Conservation (phyloP, 306 rosid species). For the Sesbania bispinosa region DNA sequence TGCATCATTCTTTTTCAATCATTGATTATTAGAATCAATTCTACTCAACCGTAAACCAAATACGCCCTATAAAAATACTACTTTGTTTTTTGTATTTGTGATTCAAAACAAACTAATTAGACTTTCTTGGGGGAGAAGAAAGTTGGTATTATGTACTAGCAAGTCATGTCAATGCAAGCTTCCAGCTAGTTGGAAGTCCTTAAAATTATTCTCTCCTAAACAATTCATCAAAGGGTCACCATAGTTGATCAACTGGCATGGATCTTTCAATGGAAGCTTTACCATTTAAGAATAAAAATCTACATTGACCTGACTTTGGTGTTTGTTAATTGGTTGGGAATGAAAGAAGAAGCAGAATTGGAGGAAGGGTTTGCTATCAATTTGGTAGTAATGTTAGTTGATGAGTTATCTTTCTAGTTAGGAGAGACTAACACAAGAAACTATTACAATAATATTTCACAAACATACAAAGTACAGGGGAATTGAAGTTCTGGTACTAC, state of each 20-base stretch:
- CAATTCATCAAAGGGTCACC: not conserved
- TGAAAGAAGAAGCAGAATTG: conserved; percentile 6
- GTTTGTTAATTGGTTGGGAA: conserved; percentile 48
- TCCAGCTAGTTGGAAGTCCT: not conserved
- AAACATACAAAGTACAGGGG: conserved; percentile 31
- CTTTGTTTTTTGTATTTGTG: too few species aligned
- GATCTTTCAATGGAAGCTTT: conserved; percentile 28
- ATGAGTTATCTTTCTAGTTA: conserved; percentile 45
- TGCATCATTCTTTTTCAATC: too few species aligned
- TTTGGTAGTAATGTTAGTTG: conserved; percentile 49
- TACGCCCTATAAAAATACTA: not conserved
- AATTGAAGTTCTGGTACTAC: conserved; percentile 43
- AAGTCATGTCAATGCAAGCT: conserved; percentile 9
- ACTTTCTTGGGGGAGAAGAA: not conserved
- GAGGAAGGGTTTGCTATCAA: not conserved
- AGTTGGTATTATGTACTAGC: not conserved
- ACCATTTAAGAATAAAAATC: conserved; percentile 17
- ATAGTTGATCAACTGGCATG: conserved; percentile 29
- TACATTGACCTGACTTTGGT: conserved; percentile 27
- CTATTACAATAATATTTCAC: not conserved
- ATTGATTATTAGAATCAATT: too few species aligned
- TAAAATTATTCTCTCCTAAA: conserved; percentile 18
- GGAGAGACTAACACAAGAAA: conserved; percentile 46
- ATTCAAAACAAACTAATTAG: too few species aligned
- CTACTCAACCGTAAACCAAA: too few species aligned